These are phyloP conservation scores for Huntiella savannae DNA, from an alignment of 2,329 filamentous ascomycete species.

Conservation along the genomic window DNA sequence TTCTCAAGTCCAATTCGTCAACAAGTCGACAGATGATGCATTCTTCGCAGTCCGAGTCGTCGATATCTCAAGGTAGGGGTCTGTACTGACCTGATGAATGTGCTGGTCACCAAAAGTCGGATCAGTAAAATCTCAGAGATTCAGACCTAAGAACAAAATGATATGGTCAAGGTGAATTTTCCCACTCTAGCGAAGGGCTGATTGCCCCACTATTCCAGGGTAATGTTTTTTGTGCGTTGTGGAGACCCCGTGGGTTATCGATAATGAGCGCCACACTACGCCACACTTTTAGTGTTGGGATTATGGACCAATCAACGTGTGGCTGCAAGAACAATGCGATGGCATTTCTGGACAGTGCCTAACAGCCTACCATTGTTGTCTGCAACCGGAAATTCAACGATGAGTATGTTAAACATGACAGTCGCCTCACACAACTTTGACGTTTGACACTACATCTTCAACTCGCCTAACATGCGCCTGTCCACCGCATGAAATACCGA, in stretches of 20 bases:
- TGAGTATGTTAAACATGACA: no score
- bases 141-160: constrained; percentile 2
- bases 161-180: constrained; percentile 8
- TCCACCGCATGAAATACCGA: no score
- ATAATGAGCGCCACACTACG: no score
- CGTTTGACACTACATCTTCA: no score
- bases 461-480: no score
- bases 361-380: no score
- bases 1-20: not conserved
- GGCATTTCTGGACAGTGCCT: no score
- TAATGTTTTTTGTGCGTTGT: constrained; percentile 3
- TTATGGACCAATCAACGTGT: no score
- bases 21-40: not conserved
- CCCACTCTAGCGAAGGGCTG: constrained; percentile 6
- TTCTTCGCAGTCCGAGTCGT: not conserved
- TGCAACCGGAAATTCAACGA: no score
- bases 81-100: constrained; percentile 28
- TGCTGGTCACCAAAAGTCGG: constrained; percentile 29
- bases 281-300: no score
- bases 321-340: no score
- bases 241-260: not conserved
- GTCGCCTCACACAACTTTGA: no score
- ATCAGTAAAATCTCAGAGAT: constrained; percentile 16
- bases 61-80: constrained; percentile 1
- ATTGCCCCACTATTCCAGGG: constrained; percentile 1